Conservation (phyloP, 2,329 filamentous ascomycete species). For the Myriangium duriaei region DNA sequence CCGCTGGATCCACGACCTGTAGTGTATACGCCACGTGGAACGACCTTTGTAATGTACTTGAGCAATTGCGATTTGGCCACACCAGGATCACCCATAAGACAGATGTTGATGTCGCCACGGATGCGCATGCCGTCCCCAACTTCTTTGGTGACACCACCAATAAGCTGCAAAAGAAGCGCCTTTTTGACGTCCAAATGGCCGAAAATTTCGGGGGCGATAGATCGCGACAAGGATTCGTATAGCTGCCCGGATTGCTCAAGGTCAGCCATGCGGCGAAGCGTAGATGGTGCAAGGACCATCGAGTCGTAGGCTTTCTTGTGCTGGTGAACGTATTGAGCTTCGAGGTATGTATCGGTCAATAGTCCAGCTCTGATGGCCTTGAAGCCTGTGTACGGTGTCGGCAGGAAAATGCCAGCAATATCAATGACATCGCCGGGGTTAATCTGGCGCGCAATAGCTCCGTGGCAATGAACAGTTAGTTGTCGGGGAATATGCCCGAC, state of each 20-base stretch:
- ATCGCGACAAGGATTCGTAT: conserved; percentile 90
- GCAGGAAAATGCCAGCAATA: conserved; percentile 87
- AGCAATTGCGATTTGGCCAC: conserved; percentile 95
- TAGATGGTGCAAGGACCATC: conserved; percentile 67
- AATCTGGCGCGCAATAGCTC: conserved; percentile 70
- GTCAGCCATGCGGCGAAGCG: conserved; percentile 73
- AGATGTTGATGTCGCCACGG: conserved; percentile 96
- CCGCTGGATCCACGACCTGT: conserved; percentile 65
- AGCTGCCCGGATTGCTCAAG: conserved; percentile 78
- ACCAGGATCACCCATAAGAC: conserved; percentile 98
- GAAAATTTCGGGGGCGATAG: conserved; percentile 94
- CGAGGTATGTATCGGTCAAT: conserved; percentile 92
- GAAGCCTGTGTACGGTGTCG: conserved; percentile 97
- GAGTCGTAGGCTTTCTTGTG: conserved; percentile 98
- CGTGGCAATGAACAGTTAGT: conserved; percentile 79
- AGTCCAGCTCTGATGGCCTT: conserved; percentile 90
- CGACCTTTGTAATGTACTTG: conserved; percentile 93
- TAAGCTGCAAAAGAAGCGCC: conserved; percentile 83
- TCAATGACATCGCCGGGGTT: conserved; percentile 93
- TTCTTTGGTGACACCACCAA: conserved; percentile 90
- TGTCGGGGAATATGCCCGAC: conserved; percentile 94
- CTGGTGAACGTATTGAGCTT: conserved; percentile 84
- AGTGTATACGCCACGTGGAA: conserved; percentile 71
- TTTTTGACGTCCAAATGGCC: conserved; percentile 98
- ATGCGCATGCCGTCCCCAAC: conserved; percentile 99